A percentile compares a stretch with the other conserved stretches of the same genome.
These are phyloP conservation scores for Tulasnella sp. DNA, from an alignment of 768 basidiomycete species.

Conservation along the genomic window DNA sequence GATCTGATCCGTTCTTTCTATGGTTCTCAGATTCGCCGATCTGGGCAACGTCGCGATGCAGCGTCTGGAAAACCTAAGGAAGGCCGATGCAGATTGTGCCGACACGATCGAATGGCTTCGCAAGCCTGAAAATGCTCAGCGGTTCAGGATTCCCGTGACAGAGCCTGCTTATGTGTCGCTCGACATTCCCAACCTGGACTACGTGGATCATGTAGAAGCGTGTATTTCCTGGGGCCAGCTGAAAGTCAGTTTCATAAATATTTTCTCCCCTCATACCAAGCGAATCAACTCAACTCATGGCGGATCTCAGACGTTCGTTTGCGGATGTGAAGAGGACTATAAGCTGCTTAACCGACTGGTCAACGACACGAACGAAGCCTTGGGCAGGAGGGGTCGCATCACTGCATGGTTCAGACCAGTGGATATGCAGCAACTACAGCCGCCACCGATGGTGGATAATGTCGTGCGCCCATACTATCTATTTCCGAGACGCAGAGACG, in stretches of 20 bases:
- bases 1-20: neutral
- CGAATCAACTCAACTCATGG: neutral
- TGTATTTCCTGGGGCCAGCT: conserved; percentile 50
- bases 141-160: conserved; percentile 72
- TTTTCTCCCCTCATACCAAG: neutral
- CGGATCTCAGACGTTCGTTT: conserved; percentile 60
- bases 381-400: conserved; percentile 39
- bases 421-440: conserved; percentile 27
- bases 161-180: conserved; percentile 74
- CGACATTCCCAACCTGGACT: conserved; percentile 50
- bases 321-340: conserved; percentile 74
- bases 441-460: conserved; percentile 47
- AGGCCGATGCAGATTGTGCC: conserved; percentile 48
- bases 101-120: conserved; percentile 67
- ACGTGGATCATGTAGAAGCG: conserved; percentile 60
- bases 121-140: conserved; percentile 35
- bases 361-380: conserved; percentile 47
- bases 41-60: conserved; percentile 46
- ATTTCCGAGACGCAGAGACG: neutral
- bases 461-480: conserved; percentile 34
- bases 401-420: conserved; percentile 55
- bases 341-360: conserved; percentile 52
- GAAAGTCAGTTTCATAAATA: conserved; percentile 36
- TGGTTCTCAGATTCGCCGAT: conserved; percentile 35
- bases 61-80: conserved; percentile 43